Evolutionary conservation across 2,329 filamentous ascomycete genomes (phyloP), one percentile per base, ranked within the genome.

Genomic region (Chaetomiaceae sp.): DNA sequence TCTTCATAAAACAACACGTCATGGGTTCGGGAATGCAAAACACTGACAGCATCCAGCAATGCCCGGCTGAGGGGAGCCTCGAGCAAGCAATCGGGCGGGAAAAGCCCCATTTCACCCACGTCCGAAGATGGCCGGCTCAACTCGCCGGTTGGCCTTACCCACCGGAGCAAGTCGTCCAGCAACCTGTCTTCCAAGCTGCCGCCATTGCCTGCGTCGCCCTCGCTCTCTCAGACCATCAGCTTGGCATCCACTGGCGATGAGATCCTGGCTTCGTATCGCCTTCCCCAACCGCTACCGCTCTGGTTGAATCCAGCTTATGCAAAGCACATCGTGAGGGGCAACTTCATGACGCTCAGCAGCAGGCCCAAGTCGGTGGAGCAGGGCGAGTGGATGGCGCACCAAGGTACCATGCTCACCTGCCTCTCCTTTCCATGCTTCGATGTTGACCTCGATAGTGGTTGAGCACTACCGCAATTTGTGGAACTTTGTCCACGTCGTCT

Each of bases 381-480:
- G 64, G 89, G 88, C 58, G 89, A 95, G 71, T 95, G 89, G 89
- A 78, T 94, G 61, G 88, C 89, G 57, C 88, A 94, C 72, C 89
- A 94, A 77, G 83, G 89, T 91, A 77, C 68, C 27, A 6, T 72
- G n/a, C 66, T 48, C 22, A 19, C 23, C 25, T 9, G 11, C 8
- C 36, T 29, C 17, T 33, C 8, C 12, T 23, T n/a, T 6, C n/a
- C 12, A 5, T 17, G 19, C 9, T 27, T 17, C 34, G 36, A 29
- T 14, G 33, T 65, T 68, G 58, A 66, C 66, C 11, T 37, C 46
- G 56, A 53, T 62, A 91, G 88, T 90, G 60, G 87, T 91, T 62
- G 88, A 94, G 73, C 88, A 92, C 68, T 90, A 89, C 66, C 84
- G 89, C 51, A 80, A 90, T 58, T 78, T 94, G 20, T 87, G 87